Percentiles rank a stretch among this genome's conserved stretches.
phyloP scores from a whole-genome alignment of 176 grass and related monocot species.

The Carex kokanica region DNA sequence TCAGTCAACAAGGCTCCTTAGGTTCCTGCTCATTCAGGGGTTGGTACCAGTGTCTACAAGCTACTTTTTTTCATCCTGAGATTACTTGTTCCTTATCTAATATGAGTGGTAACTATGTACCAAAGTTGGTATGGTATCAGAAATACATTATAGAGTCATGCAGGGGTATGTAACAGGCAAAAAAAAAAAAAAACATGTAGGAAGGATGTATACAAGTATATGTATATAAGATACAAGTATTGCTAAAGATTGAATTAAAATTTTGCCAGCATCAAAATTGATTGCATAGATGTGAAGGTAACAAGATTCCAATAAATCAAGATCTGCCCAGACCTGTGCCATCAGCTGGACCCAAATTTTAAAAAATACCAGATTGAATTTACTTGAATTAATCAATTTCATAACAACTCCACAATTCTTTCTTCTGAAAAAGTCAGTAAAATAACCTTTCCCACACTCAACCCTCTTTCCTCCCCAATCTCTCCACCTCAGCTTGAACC shows the following conservation, averaged over 20 bases:
- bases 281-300: not conserved
- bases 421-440: conserved; percentile 70
- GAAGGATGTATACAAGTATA: too few species aligned
- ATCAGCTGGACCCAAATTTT: not conserved
- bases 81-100: not conserved
- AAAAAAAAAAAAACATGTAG: too few species aligned
- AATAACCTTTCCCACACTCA: conserved; percentile 66
- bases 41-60: not conserved
- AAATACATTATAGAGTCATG: not conserved
- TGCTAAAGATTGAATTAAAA: not conserved
- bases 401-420: conserved; percentile 44
- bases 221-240: not conserved
- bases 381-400: conserved; percentile 17
- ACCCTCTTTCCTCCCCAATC: conserved; percentile 47
- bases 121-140: not conserved
- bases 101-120: not conserved
- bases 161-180: too few species aligned
- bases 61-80: not conserved
- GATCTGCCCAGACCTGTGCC: not conserved
- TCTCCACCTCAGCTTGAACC: conserved; percentile 56
- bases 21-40: not conserved
- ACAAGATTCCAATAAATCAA: not conserved
- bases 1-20: not conserved
- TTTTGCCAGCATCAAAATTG: not conserved
- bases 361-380: not conserved